These are phyloP conservation scores for Kitagawia praeruptora DNA, from an alignment of 129 eudicot genomes.

Conservation along the genomic window DNA sequence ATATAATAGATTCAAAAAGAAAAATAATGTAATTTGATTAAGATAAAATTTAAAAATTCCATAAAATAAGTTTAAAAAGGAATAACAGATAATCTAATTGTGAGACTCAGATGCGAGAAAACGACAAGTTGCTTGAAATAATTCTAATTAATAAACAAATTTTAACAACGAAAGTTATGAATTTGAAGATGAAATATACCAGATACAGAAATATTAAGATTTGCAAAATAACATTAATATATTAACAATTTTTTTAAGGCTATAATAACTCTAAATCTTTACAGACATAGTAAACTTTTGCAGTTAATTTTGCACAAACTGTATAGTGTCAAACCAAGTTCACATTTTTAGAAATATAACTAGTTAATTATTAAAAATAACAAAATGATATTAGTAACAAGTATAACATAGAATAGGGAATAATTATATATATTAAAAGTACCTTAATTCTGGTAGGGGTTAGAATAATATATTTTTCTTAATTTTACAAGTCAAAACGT, in stretches of 20 bases:
- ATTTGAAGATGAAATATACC: background rate
- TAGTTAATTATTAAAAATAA: background rate
- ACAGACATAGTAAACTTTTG: background rate
- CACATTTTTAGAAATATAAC: background rate
- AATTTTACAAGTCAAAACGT: background rate
- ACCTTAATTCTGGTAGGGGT: background rate
- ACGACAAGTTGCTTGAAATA: background rate
- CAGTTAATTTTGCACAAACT: background rate
- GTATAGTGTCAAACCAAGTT: background rate
- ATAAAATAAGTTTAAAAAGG: background rate
- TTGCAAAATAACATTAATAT: background rate
- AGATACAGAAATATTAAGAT: background rate
- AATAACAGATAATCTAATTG: background rate
- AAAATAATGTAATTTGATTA: background rate
- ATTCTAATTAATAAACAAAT: background rate
- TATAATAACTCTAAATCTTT: slow-evolving; percentile 1
- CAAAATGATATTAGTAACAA: background rate
- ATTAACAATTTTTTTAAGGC: background rate
- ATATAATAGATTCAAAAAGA: background rate
- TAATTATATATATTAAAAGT: background rate
- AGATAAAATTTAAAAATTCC: background rate
- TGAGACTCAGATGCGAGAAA: background rate
- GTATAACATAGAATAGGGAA: background rate
- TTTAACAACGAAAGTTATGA: background rate
- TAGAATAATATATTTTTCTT: background rate